phyloP scores from a whole-genome alignment of 75 land plant species.

The Picea sitchensis region DNA sequence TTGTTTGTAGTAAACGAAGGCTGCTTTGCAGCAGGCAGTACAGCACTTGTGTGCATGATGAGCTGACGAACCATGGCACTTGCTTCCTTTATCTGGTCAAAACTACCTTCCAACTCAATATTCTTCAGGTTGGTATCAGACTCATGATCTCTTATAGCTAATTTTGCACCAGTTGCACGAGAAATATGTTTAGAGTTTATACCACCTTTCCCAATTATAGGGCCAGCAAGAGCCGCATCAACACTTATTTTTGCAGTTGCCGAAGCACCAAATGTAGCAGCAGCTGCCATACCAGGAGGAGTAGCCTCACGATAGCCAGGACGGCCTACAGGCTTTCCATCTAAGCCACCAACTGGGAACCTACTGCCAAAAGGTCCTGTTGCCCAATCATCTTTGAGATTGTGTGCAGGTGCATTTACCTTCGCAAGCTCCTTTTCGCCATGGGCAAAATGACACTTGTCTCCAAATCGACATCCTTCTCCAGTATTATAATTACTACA shows the following conservation, averaged over 20 bases:
- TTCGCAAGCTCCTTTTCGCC: conserved; percentile 69
- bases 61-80: conserved; percentile 80
- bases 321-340: conserved; percentile 9
- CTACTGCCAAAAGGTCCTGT: conserved; percentile 14
- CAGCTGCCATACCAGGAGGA: conserved; percentile 43
- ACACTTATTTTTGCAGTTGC: conserved; percentile 81
- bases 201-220: conserved; percentile 88
- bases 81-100: conserved; percentile 90
- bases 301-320: conserved; percentile 13
- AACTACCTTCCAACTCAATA: conserved; percentile 88
- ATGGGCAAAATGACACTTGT: conserved; percentile 85
- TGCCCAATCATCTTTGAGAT: conserved; percentile 6
- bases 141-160: conserved; percentile 73
- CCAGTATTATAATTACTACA: conserved; percentile 56
- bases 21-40: conserved; percentile 6
- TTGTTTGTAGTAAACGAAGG: conserved; percentile 40
- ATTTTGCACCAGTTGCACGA: conserved; percentile 65
- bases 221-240: conserved; percentile 80
- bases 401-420: conserved; percentile 18
- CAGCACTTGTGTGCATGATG: conserved; percentile 28
- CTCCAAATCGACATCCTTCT: conserved; percentile 79
- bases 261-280: conserved; percentile 59
- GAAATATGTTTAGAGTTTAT: conserved; percentile 68
- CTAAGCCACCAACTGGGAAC: conserved; percentile 8
- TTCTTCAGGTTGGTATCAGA: conserved; percentile 73